Conservation (phyloP, 768 basidiomycete genomes). For the Lepiota subincarnata region DNA sequence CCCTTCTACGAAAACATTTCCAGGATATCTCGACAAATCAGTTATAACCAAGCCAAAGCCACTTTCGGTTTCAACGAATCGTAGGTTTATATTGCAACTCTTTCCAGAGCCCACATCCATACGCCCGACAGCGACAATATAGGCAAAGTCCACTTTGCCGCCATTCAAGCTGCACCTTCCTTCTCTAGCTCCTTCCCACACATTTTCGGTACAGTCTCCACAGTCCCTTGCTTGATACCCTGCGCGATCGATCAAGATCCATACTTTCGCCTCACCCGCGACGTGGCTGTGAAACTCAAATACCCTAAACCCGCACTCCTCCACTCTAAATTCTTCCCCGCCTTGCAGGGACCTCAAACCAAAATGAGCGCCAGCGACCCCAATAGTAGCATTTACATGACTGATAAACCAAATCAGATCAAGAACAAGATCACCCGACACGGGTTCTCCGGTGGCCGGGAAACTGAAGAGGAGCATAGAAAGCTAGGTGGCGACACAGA, state of each 20-base stretch:
- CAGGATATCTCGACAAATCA: constrained; percentile 88
- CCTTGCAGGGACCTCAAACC: constrained; percentile 94
- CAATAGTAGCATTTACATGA: constrained; percentile 96
- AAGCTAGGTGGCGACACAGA: constrained; percentile 87
- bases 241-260: constrained; percentile 98
- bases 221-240: constrained; percentile 91
- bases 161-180: constrained; percentile 93
- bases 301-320: constrained; percentile 92
- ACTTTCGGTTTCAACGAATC: constrained; percentile 97
- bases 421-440: constrained; percentile 97
- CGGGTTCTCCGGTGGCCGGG: constrained; percentile 93
- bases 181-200: constrained; percentile 99
- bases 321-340: constrained; percentile 97
- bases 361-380: constrained; percentile 98
- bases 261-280: constrained; percentile 96
- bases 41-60: constrained; percentile 88
- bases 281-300: constrained; percentile 90
- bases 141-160: constrained; percentile 94
- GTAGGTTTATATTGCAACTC: constrained; percentile 45
- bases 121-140: constrained; percentile 83
- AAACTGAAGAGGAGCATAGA: constrained; percentile 94
- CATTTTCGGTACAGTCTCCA: constrained; percentile 80
- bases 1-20: constrained; percentile 93
- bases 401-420: constrained; percentile 86
- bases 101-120: background rate